Evolutionary conservation across 2,329 filamentous ascomycete species (phyloP), one percentile per base, ranked within the genome.

Genomic region (Elsinoe batatas): DNA sequence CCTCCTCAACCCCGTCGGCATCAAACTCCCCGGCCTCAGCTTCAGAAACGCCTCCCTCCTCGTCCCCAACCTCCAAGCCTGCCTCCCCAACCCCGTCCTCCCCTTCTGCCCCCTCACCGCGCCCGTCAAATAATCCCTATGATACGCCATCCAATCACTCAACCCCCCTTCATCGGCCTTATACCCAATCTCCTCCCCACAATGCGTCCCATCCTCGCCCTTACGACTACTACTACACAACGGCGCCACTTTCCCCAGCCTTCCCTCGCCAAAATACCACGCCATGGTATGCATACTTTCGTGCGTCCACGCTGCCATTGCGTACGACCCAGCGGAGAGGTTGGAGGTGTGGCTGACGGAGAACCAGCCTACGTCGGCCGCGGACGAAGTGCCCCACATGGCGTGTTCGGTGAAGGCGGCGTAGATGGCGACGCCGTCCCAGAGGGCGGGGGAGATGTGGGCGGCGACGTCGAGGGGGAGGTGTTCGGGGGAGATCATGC

Each of bases 391-490:
- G 33, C 47, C 47, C 47, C 47, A 51, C 47, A 51, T 51, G 47
- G 47, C 47, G 47, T 51, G 47, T 12, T 51, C 47, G 47, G n/a
- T 10, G 47, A 51, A 51, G 47, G 32, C 47, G 33, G 47, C 47
- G 33, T 51, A 51, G 47, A 51, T 38, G 47, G 47, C 47, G 15
- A 51, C 47, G 33, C 47, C 47, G 33, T 51, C 47, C 47, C 47
- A 51, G 15, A 38, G 47, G 4, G 32, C 32, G 2, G 47, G 47
- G n/a, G 47, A 51, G 47, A 51, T 18, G 33, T 51, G 47, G 30
- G 7, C 13, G 1, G 30, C 32, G n/a, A 51, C 47, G 47, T 51
- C 47, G 13, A 13, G 5, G 33, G 47, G 47, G 2, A 51, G 47
- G 47, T 51, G 3, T 4, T 51, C 47, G 11, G 47, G 47, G 33